Conservation (phyloP, 495 filamentous ascomycete species). For the Trichoderma virens region DNA sequence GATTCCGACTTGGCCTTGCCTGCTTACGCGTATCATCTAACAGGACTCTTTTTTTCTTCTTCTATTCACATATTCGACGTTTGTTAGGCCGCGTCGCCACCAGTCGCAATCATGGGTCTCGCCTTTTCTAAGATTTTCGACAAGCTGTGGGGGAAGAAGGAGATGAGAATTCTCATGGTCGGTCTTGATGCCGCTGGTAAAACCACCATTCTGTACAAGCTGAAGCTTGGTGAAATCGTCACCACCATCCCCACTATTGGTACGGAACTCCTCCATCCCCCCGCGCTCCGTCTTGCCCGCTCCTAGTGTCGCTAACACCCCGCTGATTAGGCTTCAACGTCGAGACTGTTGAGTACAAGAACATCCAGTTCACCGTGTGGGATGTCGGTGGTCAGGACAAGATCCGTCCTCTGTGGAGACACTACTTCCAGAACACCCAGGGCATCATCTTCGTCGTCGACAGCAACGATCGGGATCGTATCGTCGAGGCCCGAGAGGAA, state of each 20-base stretch:
- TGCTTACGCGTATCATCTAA: slow-evolving; percentile 11
- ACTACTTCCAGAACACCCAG: slow-evolving; percentile 99
- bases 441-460: slow-evolving; percentile 99
- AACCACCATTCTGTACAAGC: slow-evolving; percentile 99
- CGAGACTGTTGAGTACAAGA: slow-evolving; percentile 99
- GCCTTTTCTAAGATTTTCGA: slow-evolving; percentile 90
- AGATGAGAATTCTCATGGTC: slow-evolving; percentile 99
- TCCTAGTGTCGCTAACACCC: slow-evolving; percentile 5
- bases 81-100: slow-evolving; percentile 11
- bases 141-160: slow-evolving; percentile 95
- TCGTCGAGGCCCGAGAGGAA: slow-evolving; percentile 97
- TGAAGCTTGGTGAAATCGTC: slow-evolving; percentile 99
- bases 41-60: slow-evolving; percentile 4
- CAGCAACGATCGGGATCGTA: slow-evolving; percentile 99
- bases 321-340: slow-evolving; percentile 83
- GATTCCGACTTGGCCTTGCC: background rate
- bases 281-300: slow-evolving; percentile 22
- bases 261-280: slow-evolving; percentile 44
- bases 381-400: slow-evolving; percentile 99
- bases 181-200: slow-evolving; percentile 99
- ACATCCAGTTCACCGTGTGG: slow-evolving; percentile 99
- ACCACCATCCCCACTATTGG: slow-evolving; percentile 99
- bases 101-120: slow-evolving; percentile 78
- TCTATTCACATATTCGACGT: background rate
- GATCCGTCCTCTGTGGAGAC: slow-evolving; percentile 98